Evolutionary conservation across 257 asterid species (phyloP), one percentile per base, ranked within the genome.

Genomic region (Capsicum baccatum): DNA sequence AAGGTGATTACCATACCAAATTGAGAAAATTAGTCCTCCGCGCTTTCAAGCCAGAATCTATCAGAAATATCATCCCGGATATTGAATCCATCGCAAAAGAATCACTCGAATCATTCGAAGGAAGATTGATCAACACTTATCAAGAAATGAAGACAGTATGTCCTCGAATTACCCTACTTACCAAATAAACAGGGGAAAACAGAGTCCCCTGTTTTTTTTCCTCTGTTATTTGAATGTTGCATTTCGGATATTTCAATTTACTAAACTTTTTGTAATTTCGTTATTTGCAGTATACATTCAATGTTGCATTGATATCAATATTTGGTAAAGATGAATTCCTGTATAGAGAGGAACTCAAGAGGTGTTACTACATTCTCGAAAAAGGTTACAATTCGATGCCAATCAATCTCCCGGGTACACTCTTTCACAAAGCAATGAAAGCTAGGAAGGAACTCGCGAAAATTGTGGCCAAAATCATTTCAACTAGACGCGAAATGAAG

Each of bases 361-460:
- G 81, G 42, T 84, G 86, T 71, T 89, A 89, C 84, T 83, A 89
- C 87, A 89, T 64, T 81, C 88, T 89, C 1, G 91, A 89, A 62
- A 85, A 85, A 74, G 91, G 91, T 2, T 89, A 89, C 85, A 89
- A 89, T 83, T 89, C 92, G 39, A 89, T 89, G 92, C 87, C 92
- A 8, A 89, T 89, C 0, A 87, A 89, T 67, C 83, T 89, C 39
- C 92, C 92, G 0, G 92, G 92, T 62, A 89, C 92, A 57, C 88
- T 86, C 48, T 89, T 89, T 84, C 80, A 89, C 84, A 85, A 89
- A 79, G 69, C 91, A 60, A 87, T 89, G 90, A 89, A 89, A 87
- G 91, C 91, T 37, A 85, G 91, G 70, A 89, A 85, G 44, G 89
- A 87, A 42, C 54, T 89, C 26, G 87, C 90, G 2, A 86, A 86